phyloP scores from a whole-genome alignment of 331 rosid species.

The Arachis monticola region DNA sequence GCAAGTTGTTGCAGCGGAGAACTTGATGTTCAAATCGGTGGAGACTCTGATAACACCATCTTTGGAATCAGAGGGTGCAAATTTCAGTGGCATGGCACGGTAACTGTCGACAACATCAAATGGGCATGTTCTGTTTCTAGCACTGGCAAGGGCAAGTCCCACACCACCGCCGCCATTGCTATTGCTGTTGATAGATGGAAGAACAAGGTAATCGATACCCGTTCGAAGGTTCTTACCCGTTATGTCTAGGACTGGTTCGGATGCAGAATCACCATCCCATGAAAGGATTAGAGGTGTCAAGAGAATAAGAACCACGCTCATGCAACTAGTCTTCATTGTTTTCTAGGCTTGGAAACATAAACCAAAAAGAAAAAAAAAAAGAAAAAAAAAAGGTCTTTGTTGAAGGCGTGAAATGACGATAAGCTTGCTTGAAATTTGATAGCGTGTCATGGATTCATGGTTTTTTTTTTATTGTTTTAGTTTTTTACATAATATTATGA shows the following conservation, averaged over 20 bases:
- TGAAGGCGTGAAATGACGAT: too few relatives aligned
- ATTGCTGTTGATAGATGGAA: not conserved
- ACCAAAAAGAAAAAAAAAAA: too few relatives aligned
- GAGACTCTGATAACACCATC: slow-evolving; percentile 35
- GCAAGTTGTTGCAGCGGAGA: slow-evolving; percentile 38
- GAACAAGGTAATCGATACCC: not conserved
- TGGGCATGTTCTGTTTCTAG: not conserved
- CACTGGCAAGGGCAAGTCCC: not conserved
- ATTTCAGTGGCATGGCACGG: not conserved
- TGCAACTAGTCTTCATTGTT: not conserved
- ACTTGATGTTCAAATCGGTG: slow-evolving; percentile 47
- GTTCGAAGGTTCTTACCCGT: not conserved
- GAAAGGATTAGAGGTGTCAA: not conserved
- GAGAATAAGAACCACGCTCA: not conserved
- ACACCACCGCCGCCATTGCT: not conserved
- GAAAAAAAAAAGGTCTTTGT: too few relatives aligned
- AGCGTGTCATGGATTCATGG: too few relatives aligned
- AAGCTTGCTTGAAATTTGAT: too few relatives aligned
- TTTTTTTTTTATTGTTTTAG: too few relatives aligned
- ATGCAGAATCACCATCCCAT: not conserved
- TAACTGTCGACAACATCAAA: not conserved
- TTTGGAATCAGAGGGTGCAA: slow-evolving; percentile 23
- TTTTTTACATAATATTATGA: too few relatives aligned
- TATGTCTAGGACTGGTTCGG: not conserved
- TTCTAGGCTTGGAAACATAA: not conserved